A percentile compares a stretch with the other conserved stretches of the same genome.
phyloP scores from a whole-genome alignment of 805 yeast species.

The Clavispora phyllophila region DNA sequence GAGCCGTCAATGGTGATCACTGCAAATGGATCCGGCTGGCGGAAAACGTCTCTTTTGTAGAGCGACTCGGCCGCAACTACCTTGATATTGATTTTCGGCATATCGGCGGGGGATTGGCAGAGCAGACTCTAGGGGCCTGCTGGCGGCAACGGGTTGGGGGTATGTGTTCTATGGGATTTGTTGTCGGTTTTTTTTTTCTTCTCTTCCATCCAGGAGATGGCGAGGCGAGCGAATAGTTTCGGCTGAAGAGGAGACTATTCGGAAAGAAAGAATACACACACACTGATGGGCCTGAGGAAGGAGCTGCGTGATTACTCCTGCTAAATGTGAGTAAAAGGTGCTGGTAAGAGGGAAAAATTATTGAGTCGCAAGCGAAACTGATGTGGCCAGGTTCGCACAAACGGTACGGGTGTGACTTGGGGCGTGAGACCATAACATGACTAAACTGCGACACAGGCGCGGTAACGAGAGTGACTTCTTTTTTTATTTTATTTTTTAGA shows the following conservation, averaged over 20 bases:
- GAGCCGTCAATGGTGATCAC: conserved; percentile 96
- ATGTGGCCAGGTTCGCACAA: neutral
- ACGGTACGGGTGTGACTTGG: neutral
- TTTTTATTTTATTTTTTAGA: too few relatives aligned
- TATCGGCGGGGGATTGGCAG: conserved; percentile 2
- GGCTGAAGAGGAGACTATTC: neutral
- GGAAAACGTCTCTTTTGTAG: conserved; percentile 89
- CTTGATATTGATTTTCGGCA: conserved; percentile 50
- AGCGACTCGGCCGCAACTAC: conserved; percentile 95
- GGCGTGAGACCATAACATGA: neutral
- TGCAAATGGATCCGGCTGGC: conserved; percentile 97
- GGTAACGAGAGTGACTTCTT: too few relatives aligned
- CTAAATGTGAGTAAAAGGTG: neutral
- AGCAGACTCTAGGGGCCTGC: neutral
- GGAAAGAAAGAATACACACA: neutral
- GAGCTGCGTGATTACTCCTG: conserved; percentile 1
- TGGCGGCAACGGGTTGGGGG: neutral
- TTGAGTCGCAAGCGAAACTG: neutral
- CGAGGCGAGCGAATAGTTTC: neutral
- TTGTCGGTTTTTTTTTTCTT: neutral
- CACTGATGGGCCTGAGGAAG: conserved; percentile 2
- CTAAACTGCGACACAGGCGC: neutral
- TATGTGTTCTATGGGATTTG: neutral
- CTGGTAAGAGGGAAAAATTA: conserved; percentile 1
- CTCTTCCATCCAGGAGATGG: neutral